Evolutionary conservation across 768 basidiomycete genomes (phyloP), one percentile per base, ranked within the genome.

Genomic region (Tulasnella sp.): DNA sequence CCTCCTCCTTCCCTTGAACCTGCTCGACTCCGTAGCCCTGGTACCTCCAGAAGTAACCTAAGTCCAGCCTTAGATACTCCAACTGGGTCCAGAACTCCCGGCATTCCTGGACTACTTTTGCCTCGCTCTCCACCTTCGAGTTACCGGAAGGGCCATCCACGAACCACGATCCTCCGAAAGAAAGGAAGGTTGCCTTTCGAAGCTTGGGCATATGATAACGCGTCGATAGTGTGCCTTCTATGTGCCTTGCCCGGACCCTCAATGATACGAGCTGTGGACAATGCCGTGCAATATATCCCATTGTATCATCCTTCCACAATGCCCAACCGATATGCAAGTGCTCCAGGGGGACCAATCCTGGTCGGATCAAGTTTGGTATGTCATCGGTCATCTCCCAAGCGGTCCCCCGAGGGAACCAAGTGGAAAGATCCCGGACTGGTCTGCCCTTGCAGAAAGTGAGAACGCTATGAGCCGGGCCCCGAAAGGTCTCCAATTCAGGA

Each of bases 241-340:
- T n/a, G 22, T 11, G 50, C 2, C 24, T n/a, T 14, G n/a, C 54
- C 22, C 7, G 22, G 22, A 54, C 92, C 94, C 24, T 54, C 54
- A 69, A 37, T 14, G 64, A 69, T 37, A 31, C 34, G 14, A 69
- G 64, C 31, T 69, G 14, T 16, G 64, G 64, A 31, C 64, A 69
- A 14, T 69, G 64, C 31, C 64, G 64, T 31, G 64, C 28, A 31
- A 69, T 69, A 14, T 14, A 69, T 16, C 6, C 31, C 31, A 37
- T 69, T 14, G 64, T 69, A 16, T 34, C 34, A 31, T 16, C 34
- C 34, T 69, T 16, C 64, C 64, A 69, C 31, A 0, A 4, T 3
- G 12, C 0, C 31, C 64, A 5, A 7, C 34, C 34, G 12, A 69
- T 24, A 69, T 34, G 34, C 28, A 69, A 6, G 64, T 69, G 64